Conservation (phyloP, 2,329 filamentous ascomycete species). For the Geosmithia morbida region DNA sequence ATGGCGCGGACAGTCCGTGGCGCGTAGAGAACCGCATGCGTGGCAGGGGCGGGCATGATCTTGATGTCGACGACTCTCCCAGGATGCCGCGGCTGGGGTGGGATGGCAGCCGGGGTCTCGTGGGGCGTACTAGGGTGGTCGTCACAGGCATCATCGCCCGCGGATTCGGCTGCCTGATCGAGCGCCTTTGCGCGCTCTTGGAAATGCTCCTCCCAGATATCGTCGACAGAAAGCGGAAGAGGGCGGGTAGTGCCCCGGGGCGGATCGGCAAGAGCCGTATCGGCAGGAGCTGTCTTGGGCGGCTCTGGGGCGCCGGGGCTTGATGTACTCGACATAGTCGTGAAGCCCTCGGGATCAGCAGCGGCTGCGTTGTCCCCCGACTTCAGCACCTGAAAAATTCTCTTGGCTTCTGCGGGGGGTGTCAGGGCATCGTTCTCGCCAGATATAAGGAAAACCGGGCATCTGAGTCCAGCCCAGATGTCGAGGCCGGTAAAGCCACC, state of each 20-base stretch:
- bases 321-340: neutral
- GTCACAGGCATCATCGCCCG: conserved; percentile 16
- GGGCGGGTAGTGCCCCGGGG: too few relatives aligned
- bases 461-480: conserved; percentile 56
- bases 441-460: conserved; percentile 66
- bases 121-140: conserved; percentile 31
- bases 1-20: conserved; percentile 61
- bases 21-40: conserved; percentile 73
- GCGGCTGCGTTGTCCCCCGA: too few relatives aligned
- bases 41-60: conserved; percentile 62
- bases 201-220: conserved; percentile 22
- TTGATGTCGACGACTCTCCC: conserved; percentile 48
- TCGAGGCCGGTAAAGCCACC: conserved; percentile 56
- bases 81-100: conserved; percentile 32
- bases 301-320: conserved; percentile 1
- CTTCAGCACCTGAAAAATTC: conserved; percentile 37
- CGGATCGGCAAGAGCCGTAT: conserved; percentile 8
- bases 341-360: too few relatives aligned
- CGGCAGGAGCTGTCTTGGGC: neutral
- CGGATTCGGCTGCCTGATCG: conserved; percentile 8
- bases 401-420: conserved; percentile 53
- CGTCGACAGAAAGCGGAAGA: conserved; percentile 20
- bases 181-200: conserved; percentile 2
- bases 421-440: conserved; percentile 68
- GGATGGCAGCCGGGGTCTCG: conserved; percentile 25